Percentiles rank a stretch among this genome's conserved stretches.
These are phyloP conservation scores for Chlorella variabilis DNA, from an alignment of 163 green algal species.

Conservation along the genomic window DNA sequence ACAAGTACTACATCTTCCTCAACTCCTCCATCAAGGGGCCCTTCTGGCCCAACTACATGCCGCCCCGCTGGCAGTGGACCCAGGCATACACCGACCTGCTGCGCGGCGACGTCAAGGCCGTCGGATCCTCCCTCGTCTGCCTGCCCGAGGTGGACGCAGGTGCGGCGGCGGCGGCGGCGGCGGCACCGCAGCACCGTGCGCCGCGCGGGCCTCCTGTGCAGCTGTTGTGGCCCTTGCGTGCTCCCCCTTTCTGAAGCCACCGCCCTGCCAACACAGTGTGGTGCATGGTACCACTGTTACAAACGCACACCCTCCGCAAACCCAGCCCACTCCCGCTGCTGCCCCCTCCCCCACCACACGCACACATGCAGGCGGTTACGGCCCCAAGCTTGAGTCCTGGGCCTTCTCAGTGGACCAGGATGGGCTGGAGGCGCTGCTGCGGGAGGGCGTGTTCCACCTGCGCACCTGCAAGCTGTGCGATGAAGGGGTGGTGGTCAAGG, in stretches of 20 bases:
- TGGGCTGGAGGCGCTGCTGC: constrained; percentile 59
- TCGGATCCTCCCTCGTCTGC: constrained; percentile 76
- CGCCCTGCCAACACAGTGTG: no score
- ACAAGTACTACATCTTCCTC: constrained; percentile 79
- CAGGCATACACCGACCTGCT: constrained; percentile 65
- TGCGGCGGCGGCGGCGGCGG: no score
- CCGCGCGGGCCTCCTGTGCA: no score
- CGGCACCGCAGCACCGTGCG: no score
- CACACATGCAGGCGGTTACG: constrained; percentile 67
- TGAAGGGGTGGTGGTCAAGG: constrained; percentile 66
- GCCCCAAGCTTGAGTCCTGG: constrained; percentile 81
- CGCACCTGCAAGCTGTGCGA: constrained; percentile 72
- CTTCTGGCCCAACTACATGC: constrained; percentile 74
- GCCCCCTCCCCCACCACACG: no score
- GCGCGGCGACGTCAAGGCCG: constrained; percentile 49
- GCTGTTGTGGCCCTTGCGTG: no score
- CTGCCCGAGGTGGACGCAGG: constrained; percentile 66
- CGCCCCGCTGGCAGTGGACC: constrained; percentile 78
- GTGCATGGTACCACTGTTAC: no score
- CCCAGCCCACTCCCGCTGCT: no score
- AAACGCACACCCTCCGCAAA: no score
- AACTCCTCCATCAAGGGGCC: constrained; percentile 78
- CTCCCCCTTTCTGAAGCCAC: no score
- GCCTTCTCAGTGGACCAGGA: constrained; percentile 70
- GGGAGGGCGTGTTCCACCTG: constrained; percentile 56